Base-by-base conservation (phyloP, 148 eudicot genomes). In the Silene latifolia region DNA sequence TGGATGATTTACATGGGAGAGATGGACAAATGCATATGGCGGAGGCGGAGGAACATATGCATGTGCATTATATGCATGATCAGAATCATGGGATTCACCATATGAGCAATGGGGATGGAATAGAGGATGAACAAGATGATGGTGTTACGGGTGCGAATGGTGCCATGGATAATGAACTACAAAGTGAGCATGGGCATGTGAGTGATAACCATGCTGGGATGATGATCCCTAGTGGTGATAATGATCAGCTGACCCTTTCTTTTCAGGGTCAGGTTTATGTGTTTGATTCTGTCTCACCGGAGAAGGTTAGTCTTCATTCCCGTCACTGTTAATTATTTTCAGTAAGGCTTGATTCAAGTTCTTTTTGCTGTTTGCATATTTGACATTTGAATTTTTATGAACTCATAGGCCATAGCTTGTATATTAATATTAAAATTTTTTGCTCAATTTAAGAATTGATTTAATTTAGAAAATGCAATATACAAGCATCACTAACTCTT, bases 181-280 rank as follows among this genome's bases (percentile, higher is more conserved):
- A 82, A 23, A 78, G 73, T 79, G 88, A 84, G 74, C 88, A 72
- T 23, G 87, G 80, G 23, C 77, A 83, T 64, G 81, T 83, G 21
- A 63, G 88, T 58, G 87, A 89, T 78, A 79, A 77, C 58, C 88
- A 78, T 53, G 88, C 82, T 21, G 79, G 76, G 24, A 54, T 87
- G 78, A 75, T 83, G 54, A 81, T 76, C 56, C 74, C 82, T 71
- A 84, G 65, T 59, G 80, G 78, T 61, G 85, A 83, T 70, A 85
- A 74, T 64, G 85, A 89, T 79, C 96, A 91, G 89, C 86, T 91
- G 39, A 91, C 93, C 42, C 93, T 91, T 60, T 89, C 96, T 59
- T 89, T 89, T 80, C 93, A 89, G 86, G 93, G 91, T 61, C 93
- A 89, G 81, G 93, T 89, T 74, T 91, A 86, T 59, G 93, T 91